phyloP scores from a whole-genome alignment of 2,329 filamentous ascomycete species.

The Achaetomium macrosporum region DNA sequence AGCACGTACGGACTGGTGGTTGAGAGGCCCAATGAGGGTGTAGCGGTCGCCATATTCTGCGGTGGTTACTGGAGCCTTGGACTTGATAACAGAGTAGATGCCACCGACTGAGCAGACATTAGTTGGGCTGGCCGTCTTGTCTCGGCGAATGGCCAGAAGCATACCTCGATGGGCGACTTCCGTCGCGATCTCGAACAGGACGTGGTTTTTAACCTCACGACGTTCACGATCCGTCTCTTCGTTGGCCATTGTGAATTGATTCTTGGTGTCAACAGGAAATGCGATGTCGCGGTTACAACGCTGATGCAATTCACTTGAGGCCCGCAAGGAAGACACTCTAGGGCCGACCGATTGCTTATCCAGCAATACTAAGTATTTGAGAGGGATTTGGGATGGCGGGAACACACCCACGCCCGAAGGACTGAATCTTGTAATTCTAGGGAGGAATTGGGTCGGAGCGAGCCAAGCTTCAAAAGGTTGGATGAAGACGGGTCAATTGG shows the following conservation, averaged over 20 bases:
- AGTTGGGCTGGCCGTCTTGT: slow-evolving; percentile 17
- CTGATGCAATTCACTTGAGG: not conserved
- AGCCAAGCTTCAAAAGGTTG: slow-evolving; percentile 10
- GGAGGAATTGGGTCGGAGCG: slow-evolving; percentile 11
- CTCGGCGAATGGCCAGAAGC: slow-evolving; percentile 24
- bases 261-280: not conserved
- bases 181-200: slow-evolving; percentile 94
- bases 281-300: not conserved
- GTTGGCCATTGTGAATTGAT: slow-evolving; percentile 36
- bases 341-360: not conserved
- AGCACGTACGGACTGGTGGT: slow-evolving; percentile 71
- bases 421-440: slow-evolving; percentile 8
- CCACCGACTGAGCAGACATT: slow-evolving; percentile 65
- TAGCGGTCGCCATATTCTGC: slow-evolving; percentile 98
- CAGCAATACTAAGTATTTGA: not conserved
- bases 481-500: slow-evolving; percentile 6
- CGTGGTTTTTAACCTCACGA: slow-evolving; percentile 85
- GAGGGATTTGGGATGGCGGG: not conserved
- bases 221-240: slow-evolving; percentile 40
- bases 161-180: slow-evolving; percentile 94
- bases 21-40: slow-evolving; percentile 89
- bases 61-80: slow-evolving; percentile 94
- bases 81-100: slow-evolving; percentile 99
- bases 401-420: not conserved
- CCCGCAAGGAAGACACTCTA: not conserved